Evolutionary conservation across 2,329 filamentous ascomycete genomes (phyloP), one percentile per base, ranked within the genome.

Genomic region (Verticillium nubilum): DNA sequence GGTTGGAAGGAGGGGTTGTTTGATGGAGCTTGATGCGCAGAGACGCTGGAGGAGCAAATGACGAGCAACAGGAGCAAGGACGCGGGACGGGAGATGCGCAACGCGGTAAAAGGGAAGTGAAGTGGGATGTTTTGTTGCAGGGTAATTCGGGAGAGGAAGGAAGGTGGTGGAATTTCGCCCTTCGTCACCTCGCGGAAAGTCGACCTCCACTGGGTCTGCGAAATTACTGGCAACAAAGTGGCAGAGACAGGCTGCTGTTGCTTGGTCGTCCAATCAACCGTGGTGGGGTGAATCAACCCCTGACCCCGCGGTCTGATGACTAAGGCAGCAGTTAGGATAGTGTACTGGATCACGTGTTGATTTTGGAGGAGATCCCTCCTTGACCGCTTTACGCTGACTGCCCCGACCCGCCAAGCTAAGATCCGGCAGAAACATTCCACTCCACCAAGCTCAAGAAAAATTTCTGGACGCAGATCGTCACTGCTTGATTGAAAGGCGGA

Each of bases 191-290:
- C 42, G 19, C 42, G 42, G 42, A 50, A 42, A 42, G 35, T 50
- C 42, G 42, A 50, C 42, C 42, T 50, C 42, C 42, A 50, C 42
- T 12, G 42, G 42, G 42, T 25, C 42, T 50, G 58, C 63, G 60
- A 63, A 64, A 64, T 60, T 61, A 56, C 63, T 63, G 62, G 59
- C 59, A 64, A 57, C 59, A 58, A 59, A 23, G 61, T 61, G 42
- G 42, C 42, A 50, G 42, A n/a, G 42, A 19, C 42, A 19, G n/a
- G 19, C n/a, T 50, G 42, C 42, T 50, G 42, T 50, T 50, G 9
- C 42, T 50, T 50, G 65, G 72, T 74, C 72, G 72, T 67, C 74
- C 73, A 75, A 75, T 75, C 73, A 76, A 75, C 72, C 67, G 67
- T 66, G 67, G 71, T 69, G 68, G 67, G 67, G 66, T 61, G 26